Conservation (phyloP, 805 yeast species). For the Candida silvicultrix region DNA sequence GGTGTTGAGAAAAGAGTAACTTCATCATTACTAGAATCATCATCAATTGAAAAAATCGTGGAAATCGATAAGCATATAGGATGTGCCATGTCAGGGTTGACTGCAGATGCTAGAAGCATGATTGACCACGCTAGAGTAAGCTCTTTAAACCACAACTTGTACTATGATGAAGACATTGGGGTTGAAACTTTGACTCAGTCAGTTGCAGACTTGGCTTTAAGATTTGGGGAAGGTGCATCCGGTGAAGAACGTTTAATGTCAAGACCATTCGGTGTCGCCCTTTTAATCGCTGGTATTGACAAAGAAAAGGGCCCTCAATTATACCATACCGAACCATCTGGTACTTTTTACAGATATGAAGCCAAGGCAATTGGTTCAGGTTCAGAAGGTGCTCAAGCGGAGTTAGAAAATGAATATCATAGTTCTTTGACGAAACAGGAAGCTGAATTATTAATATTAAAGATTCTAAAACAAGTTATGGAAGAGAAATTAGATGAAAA, state of each 20-base stretch:
- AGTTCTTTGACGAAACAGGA: slow-evolving; percentile 84
- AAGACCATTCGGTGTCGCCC: slow-evolving; percentile 98
- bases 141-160: slow-evolving; percentile 79
- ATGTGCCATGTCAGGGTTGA: slow-evolving; percentile 97
- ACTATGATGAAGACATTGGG: slow-evolving; percentile 87
- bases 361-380: slow-evolving; percentile 99
- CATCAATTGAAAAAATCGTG: slow-evolving; percentile 92
- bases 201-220: slow-evolving; percentile 91
- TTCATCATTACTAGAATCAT: slow-evolving; percentile 82
- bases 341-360: slow-evolving; percentile 94
- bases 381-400: slow-evolving; percentile 98
- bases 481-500: slow-evolving; percentile 95
- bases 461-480: slow-evolving; percentile 95
- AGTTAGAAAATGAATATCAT: slow-evolving; percentile 94
- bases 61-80: slow-evolving; percentile 94
- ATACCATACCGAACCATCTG: slow-evolving; percentile 98
- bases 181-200: slow-evolving; percentile 94
- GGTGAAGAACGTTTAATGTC: slow-evolving; percentile 92
- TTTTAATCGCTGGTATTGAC: slow-evolving; percentile 92
- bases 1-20: slow-evolving; percentile 98
- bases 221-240: slow-evolving; percentile 96
- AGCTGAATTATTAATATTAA: slow-evolving; percentile 85
- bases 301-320: slow-evolving; percentile 91
- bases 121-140: slow-evolving; percentile 96
- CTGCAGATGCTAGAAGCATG: slow-evolving; percentile 98